These are phyloP conservation scores for Colletotrichum horii DNA, from an alignment of 2,329 filamentous ascomycete genomes.

Conservation along the genomic window DNA sequence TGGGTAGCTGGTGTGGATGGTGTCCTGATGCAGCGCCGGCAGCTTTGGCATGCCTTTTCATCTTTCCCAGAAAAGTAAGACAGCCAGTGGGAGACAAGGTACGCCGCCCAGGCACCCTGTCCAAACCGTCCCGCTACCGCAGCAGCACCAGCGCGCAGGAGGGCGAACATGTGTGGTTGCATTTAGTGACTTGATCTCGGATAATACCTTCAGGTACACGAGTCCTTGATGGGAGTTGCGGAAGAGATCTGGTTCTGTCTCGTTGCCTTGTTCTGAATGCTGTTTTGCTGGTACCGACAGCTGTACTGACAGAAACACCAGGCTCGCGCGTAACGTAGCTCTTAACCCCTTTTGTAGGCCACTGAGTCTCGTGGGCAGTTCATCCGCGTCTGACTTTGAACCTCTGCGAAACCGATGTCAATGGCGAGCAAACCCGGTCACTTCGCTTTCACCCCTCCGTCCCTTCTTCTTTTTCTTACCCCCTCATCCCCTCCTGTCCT, in stretches of 20 bases:
- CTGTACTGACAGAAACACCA: neutral
- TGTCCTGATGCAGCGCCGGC: neutral
- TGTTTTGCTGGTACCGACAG: neutral
- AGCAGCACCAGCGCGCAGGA: neutral
- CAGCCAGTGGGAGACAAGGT: constrained; percentile 2
- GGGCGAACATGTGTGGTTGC: neutral
- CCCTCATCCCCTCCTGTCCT: neutral
- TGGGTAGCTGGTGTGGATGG: neutral
- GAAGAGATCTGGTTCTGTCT: neutral
- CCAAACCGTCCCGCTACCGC: constrained; percentile 1
- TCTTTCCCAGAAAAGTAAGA: neutral
- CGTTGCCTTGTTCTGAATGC: neutral
- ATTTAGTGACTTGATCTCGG: neutral
- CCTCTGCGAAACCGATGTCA: neutral
- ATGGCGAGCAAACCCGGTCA: neutral
- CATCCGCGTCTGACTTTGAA: neutral
- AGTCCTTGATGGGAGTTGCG: neutral
- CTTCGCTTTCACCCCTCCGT: neutral
- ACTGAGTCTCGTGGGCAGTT: neutral
- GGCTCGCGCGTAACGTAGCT: neutral
- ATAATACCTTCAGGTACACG: neutral
- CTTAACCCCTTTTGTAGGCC: neutral
- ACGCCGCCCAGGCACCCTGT: constrained; percentile 1
- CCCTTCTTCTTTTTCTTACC: neutral
- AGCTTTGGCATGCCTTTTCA: neutral